These are phyloP conservation scores for Amanita polypyramis DNA, from an alignment of 768 basidiomycete species.

Conservation along the genomic window DNA sequence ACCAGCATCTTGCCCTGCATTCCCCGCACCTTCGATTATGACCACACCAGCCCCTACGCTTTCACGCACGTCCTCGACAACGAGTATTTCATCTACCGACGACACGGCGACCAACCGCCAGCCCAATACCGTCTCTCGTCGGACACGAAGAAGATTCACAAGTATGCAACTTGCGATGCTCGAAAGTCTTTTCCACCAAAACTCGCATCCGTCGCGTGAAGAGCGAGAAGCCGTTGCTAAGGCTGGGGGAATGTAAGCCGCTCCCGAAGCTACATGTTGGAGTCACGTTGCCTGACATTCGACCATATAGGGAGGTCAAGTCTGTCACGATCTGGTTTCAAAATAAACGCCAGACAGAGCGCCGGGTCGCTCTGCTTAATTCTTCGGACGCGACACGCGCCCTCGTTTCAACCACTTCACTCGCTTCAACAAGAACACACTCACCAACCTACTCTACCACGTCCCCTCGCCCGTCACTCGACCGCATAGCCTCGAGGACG, in stretches of 20 bases:
- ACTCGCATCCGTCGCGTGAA: conserved; percentile 66
- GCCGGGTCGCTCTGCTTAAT: conserved; percentile 39
- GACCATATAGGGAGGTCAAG: conserved; percentile 43
- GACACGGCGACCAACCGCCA: conserved; percentile 25
- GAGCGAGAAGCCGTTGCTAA: conserved; percentile 56
- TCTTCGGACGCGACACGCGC: conserved; percentile 21
- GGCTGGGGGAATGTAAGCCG: conserved; percentile 52
- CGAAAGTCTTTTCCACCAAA: conserved; percentile 62
- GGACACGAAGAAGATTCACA: conserved; percentile 64
- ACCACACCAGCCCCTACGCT: conserved; percentile 18
- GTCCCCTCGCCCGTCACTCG: conserved; percentile 38
- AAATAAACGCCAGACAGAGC: conserved; percentile 67
- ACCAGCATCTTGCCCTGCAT: conserved; percentile 5
- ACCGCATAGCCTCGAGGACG: conserved; percentile 45
- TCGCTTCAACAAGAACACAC: conserved; percentile 16
- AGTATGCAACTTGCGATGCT: conserved; percentile 60
- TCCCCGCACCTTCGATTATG: conserved; percentile 4
- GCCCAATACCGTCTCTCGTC: conserved; percentile 28
- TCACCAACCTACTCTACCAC: conserved; percentile 18
- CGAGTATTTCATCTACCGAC: conserved; percentile 42
- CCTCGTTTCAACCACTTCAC: conserved; percentile 14
- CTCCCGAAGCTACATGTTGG: conserved; percentile 2
- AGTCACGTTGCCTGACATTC: conserved; percentile 11
- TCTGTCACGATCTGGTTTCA: conserved; percentile 80
- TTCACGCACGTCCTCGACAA: conserved; percentile 44